These are phyloP conservation scores for Hyphodiscus hymeniophilus DNA, from an alignment of 495 filamentous ascomycete species.

Conservation along the genomic window DNA sequence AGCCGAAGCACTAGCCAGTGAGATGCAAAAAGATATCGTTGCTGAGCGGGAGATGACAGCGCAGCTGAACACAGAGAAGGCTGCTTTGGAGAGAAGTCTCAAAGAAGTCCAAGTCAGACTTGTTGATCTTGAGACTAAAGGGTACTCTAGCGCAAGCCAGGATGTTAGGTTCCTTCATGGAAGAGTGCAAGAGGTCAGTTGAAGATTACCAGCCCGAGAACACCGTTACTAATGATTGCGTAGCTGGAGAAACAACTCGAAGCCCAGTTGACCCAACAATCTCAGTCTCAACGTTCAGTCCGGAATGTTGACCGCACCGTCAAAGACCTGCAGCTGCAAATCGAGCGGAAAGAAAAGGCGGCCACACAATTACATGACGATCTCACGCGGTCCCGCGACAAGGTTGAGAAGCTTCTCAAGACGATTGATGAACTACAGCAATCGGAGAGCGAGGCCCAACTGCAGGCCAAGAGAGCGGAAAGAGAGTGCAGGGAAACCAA, in stretches of 20 bases:
- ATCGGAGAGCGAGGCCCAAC: constrained; percentile 69
- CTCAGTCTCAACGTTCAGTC: constrained; percentile 71
- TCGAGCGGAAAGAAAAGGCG: constrained; percentile 85
- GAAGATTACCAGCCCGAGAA: not conserved
- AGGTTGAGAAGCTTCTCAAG: constrained; percentile 75
- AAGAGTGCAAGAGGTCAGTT: constrained; percentile 85
- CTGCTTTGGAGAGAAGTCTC: constrained; percentile 76
- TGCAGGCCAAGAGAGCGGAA: constrained; percentile 75
- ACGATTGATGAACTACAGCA: constrained; percentile 92
- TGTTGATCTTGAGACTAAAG: constrained; percentile 93
- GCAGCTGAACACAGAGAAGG: constrained; percentile 87
- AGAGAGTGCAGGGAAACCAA: constrained; percentile 83
- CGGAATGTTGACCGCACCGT: constrained; percentile 94
- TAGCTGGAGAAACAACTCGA: constrained; percentile 93
- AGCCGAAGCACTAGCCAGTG: constrained; percentile 77
- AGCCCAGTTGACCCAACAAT: constrained; percentile 66
- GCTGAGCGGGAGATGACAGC: constrained; percentile 78
- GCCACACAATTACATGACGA: constrained; percentile 74
- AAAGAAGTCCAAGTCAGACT: constrained; percentile 87
- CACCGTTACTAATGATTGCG: constrained; percentile 11
- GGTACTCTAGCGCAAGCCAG: constrained; percentile 86
- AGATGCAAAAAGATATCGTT: constrained; percentile 93
- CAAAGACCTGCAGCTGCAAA: constrained; percentile 85
- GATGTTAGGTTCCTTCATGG: constrained; percentile 94
- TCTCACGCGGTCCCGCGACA: constrained; percentile 73